Evolutionary conservation across 179 eudicot species (phyloP).

Genomic region (Corrigiola litoralis): DNA sequence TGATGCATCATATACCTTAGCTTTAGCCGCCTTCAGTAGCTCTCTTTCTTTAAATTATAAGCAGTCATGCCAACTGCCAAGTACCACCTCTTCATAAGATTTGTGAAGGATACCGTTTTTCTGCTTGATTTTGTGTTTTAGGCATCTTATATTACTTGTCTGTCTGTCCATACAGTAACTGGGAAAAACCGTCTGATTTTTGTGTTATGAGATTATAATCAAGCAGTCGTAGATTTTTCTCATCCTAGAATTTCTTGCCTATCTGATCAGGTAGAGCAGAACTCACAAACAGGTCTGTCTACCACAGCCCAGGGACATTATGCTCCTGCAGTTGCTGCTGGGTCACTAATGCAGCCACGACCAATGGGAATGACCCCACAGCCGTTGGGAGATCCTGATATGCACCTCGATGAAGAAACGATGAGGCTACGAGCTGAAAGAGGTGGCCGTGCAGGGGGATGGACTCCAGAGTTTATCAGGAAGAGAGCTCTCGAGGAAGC

Average conservation of each 20-base stretch:
- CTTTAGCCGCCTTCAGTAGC: too few relatives aligned
- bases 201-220: background rate
- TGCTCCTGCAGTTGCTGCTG: conserved; percentile 79
- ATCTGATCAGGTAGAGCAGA: conserved; percentile 44
- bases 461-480: conserved; percentile 66
- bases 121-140: too few relatives aligned
- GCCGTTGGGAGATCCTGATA: conserved; percentile 54
- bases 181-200: background rate
- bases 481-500: conserved; percentile 95
- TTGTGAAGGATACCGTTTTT: too few relatives aligned
- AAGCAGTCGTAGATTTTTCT: background rate
- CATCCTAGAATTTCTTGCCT: background rate
- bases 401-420: conserved; percentile 66
- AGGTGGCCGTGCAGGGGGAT: conserved; percentile 88
- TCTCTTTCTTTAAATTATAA: too few relatives aligned
- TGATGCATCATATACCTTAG: too few relatives aligned
- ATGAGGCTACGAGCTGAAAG: conserved; percentile 62
- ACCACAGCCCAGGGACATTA: conserved; percentile 58
- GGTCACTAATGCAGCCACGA: conserved; percentile 55
- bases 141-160: too few relatives aligned
- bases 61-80: too few relatives aligned
- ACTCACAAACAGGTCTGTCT: conserved; percentile 43
- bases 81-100: too few relatives aligned
- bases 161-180: too few relatives aligned
- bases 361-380: conserved; percentile 67